phyloP scores from a whole-genome alignment of 2,329 filamentous ascomycete genomes.

The Fusarium aywerte region DNA sequence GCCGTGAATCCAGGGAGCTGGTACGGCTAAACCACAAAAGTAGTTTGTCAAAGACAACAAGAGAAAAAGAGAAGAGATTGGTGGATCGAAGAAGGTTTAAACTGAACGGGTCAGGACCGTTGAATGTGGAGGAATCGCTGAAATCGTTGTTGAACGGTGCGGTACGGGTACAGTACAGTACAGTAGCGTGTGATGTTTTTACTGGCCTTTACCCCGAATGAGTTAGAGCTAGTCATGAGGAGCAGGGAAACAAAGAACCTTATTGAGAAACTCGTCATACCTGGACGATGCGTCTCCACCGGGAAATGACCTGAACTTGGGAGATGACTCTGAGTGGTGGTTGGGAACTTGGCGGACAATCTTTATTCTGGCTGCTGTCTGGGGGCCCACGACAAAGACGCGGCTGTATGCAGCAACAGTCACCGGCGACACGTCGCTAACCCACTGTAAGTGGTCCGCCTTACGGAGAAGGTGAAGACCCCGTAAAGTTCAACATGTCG shows the following conservation, averaged over 20 bases:
- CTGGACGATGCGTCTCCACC: conserved; percentile 23
- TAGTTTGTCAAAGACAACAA: not conserved
- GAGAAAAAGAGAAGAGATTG: conserved; percentile 5
- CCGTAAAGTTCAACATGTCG: conserved; percentile 23
- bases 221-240: conserved; percentile 22
- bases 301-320: conserved; percentile 31
- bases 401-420: conserved; percentile 29
- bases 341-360: conserved; percentile 35
- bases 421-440: conserved; percentile 25
- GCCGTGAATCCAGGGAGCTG: conserved; percentile 6
- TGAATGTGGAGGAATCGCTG: conserved; percentile 33
- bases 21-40: conserved; percentile 7
- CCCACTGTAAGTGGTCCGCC: conserved; percentile 33
- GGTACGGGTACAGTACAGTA: not conserved
- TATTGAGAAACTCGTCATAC: conserved; percentile 37
- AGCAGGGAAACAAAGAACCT: conserved; percentile 31
- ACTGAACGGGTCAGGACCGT: conserved; percentile 18
- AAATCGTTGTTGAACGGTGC: conserved; percentile 15
- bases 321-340: conserved; percentile 31
- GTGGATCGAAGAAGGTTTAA: conserved; percentile 2
- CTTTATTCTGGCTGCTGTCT: conserved; percentile 13
- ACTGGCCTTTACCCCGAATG: conserved; percentile 15
- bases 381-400: not conserved
- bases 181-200: conserved; percentile 16
- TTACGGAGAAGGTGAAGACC: conserved; percentile 16